Base-by-base conservation (phyloP, 1,139 yeast species). In the Saccharomyces uvarum region DNA sequence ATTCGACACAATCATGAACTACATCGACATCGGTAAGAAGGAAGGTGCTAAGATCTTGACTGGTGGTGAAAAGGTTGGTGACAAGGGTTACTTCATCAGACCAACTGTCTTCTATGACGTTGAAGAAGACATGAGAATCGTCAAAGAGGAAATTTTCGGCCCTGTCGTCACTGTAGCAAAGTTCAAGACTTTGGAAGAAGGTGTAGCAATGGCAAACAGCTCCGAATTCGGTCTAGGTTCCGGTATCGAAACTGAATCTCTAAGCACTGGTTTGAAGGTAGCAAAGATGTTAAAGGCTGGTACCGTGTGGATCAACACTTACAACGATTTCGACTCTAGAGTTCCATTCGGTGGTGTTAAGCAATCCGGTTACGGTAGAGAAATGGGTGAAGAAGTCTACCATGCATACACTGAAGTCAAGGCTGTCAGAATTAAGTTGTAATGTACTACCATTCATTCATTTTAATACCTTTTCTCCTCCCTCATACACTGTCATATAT, bases 151-250 rank as follows among this genome's bases (percentile, higher is more conserved):
- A 72, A 86, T 89, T 54, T 88, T 88, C 65, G 96, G 88, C 50
- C 88, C 88, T 29, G 85, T 83, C 57, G 84, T 83, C 54, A 78
- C 86, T 53, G 77, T 83, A 57, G 73, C 83, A 61, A 84, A 83
- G 71, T 85, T 85, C 75, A 75, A 74, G 62, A 77, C 82, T 51
- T 73, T 79, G 56, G 89, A 84, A 57, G 88, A 84, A 67, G 86
- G 78, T 54, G 74, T 84, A 56, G 74, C 74, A 59, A 73, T 77
- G 73, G 88, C 89, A 57, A 85, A 85, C 71, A 79, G 80, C 68
- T 77, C 88, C 33, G 82, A 81, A 56, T 85, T 80, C 68, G 97
- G 97, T 62, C 80, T 89, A 64, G 95, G 90, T 66, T 89, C 95
- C 49, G 89, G 93, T 66, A 75, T 85, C 54, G 87, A 84, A 73